Base-by-base conservation (phyloP, 352 stramenopile genomes). In the Phytophthora chlamydospora region DNA sequence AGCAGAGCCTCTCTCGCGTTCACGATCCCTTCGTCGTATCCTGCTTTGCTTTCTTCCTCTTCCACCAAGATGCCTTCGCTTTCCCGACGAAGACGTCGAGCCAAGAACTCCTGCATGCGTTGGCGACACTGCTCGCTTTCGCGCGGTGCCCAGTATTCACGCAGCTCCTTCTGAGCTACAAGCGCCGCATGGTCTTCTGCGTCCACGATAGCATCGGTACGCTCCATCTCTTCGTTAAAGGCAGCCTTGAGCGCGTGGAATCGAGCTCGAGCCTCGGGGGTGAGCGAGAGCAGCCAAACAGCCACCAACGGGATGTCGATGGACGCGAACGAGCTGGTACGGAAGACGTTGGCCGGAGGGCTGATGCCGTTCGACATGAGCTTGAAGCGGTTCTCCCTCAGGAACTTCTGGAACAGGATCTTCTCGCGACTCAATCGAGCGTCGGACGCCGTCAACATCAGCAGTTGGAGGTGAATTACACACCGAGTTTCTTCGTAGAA, bases 341-440 rank as follows among this genome's bases (percentile, higher is more conserved):
- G 88, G 70, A 97, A 98, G 53, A 98, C 92, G 44, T 92, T 93
- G 16, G 88, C 83, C 1, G 91, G 91, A 19, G 90, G 90, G 39
- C 94, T 91, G 44, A 98, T 96, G 3, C 90, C 88, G 48, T 97
- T 98, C 14, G 89, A 94, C 72, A 97, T 89, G 66, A 98, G 85
- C 68, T 97, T 96, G 76, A 97, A 98, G 46, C 91, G 83, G 62
- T 98, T 97, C 69, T 98, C 93, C 34, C 91, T 81, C 33, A 98
- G 58, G 49, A 98, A 98, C 55, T 97, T 95, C 54, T 97, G 90
- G 55, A 98, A 98, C 33, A 98, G 43, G 21, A 98, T 94, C 55
- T 95, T 94, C 51, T 97, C 88, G 35, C 90, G 85, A 39, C 88
- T 83, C 17, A 98, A 56, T 0, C 90, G 89, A 2, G 88, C 90